Conservation (phyloP, 176 grass and related monocot species). For the Oryza punctata region DNA sequence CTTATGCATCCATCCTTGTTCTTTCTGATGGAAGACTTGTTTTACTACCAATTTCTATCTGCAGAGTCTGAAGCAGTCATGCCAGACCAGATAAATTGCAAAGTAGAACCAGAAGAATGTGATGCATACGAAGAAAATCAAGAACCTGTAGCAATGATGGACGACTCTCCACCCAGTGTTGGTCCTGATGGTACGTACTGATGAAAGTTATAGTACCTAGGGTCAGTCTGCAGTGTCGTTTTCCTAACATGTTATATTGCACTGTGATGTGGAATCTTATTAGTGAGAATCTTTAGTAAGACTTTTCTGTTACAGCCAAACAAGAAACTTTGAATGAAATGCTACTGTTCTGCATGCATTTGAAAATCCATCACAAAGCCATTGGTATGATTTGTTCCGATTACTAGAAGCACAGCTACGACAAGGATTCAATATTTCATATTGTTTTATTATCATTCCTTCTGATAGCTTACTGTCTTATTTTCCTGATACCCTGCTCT, state of each 20-base stretch:
- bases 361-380: background rate
- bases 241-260: background rate
- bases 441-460: background rate
- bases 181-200: conserved; percentile 40
- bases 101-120: conserved; percentile 66
- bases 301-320: background rate
- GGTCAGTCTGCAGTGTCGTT: background rate
- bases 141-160: conserved; percentile 76
- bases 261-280: background rate
- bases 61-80: conserved; percentile 53
- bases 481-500: background rate
- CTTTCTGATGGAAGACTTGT: background rate
- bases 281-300: background rate
- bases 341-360: background rate
- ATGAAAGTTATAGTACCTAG: conserved; percentile 6
- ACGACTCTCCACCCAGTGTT: conserved; percentile 68
- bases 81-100: conserved; percentile 54
- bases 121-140: conserved; percentile 80
- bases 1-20: background rate
- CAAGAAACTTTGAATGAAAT: background rate
- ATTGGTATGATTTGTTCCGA: background rate
- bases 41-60: conserved; percentile 15
- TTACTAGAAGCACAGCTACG: conserved; percentile 6
- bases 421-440: background rate
- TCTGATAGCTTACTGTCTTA: background rate